Evolutionary conservation across 2,329 filamentous ascomycete species (phyloP).

Genomic region (Alternaria triticina): DNA sequence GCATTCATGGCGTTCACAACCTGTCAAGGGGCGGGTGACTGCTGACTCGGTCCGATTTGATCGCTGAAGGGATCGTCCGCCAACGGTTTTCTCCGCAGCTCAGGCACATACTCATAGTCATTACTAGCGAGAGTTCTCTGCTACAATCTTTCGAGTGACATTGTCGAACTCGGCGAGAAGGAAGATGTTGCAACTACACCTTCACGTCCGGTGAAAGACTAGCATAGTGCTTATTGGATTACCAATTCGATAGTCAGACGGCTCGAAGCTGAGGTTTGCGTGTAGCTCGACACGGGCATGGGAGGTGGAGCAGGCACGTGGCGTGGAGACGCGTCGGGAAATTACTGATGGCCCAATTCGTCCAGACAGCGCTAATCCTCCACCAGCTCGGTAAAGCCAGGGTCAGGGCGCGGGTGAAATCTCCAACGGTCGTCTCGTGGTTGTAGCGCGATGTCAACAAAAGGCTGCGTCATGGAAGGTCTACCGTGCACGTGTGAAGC

Average conservation of each 20-base stretch:
- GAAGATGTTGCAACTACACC: neutral
- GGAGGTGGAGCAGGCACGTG: neutral
- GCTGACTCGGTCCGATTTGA: neutral
- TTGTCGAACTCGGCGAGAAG: neutral
- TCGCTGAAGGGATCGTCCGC: neutral
- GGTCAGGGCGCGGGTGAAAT: neutral
- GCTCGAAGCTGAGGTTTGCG: neutral
- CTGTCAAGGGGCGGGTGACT: neutral
- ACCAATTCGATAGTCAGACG: neutral
- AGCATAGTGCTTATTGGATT: neutral
- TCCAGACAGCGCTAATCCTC: neutral
- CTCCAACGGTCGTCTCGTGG: neutral
- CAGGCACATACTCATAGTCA: neutral
- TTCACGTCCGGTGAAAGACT: neutral
- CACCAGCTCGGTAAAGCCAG: neutral
- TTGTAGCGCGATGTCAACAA: neutral
- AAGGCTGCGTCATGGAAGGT: conserved; percentile 27
- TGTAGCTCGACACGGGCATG: neutral
- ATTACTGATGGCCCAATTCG: neutral
- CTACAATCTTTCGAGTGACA: rapidly evolving
- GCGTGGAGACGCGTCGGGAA: neutral
- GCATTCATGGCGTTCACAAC: too few relatives aligned
- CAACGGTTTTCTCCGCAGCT: neutral
- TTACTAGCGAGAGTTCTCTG: neutral
- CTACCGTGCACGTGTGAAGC: neutral